A percentile compares a stretch with the other conserved stretches of the same genome.
These are phyloP conservation scores for Cutaneotrichosporon dermatis DNA, from an alignment of 1,284 basidiomycete species.

Conservation along the genomic window DNA sequence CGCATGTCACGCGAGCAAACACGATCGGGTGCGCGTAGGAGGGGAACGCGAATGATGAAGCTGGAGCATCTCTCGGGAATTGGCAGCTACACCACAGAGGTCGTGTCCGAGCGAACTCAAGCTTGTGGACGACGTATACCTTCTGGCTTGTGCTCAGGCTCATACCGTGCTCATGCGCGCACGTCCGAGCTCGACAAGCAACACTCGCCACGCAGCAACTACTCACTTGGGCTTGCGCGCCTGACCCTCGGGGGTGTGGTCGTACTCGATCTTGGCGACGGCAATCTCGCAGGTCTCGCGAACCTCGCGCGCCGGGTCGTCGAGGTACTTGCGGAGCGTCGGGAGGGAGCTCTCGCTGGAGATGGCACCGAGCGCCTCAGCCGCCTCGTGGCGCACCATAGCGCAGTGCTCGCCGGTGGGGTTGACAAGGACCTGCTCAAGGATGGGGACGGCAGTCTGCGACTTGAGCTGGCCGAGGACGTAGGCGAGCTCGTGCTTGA, in stretches of 20 bases:
- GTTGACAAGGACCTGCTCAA: constrained; percentile 77
- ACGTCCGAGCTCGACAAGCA: not conserved
- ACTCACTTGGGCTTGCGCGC: constrained; percentile 42
- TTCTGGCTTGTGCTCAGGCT: too few relatives aligned
- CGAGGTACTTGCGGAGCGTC: constrained; percentile 67
- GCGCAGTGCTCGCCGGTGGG: constrained; percentile 51
- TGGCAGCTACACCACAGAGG: too few relatives aligned
- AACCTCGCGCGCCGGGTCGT: constrained; percentile 72
- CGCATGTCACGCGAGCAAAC: not conserved
- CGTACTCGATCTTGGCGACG: constrained; percentile 90
- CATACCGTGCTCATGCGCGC: not conserved
- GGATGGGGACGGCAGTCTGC: constrained; percentile 66
- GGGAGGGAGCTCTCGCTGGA: constrained; percentile 65
- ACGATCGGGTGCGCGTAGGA: too few relatives aligned
- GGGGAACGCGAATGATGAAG: too few relatives aligned
- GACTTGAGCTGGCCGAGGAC: constrained; percentile 89
- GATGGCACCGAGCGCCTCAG: constrained; percentile 96
- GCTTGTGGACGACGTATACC: too few relatives aligned
- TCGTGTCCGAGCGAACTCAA: too few relatives aligned
- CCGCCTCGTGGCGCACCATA: constrained; percentile 99
- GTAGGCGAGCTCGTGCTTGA: constrained; percentile 97
- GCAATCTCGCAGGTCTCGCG: constrained; percentile 98
- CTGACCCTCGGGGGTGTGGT: constrained; percentile 57
- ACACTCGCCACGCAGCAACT: too few relatives aligned
- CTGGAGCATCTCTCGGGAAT: too few relatives aligned